phyloP scores from a whole-genome alignment of 1,139 yeast genomes.

The Geotrichum europaeum region DNA sequence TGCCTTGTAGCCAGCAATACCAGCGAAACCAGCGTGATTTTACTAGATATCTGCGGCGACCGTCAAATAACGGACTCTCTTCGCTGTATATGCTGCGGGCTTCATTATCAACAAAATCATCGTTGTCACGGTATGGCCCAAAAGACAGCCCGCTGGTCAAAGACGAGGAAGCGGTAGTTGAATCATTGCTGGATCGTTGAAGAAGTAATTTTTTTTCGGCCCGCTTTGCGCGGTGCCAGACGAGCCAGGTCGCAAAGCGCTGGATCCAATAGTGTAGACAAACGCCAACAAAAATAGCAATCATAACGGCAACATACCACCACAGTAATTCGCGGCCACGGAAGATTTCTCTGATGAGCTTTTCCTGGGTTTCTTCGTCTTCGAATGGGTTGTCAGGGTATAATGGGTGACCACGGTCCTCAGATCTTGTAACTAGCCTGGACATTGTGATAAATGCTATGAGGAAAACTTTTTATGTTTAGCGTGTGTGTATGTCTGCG shows the following conservation, averaged over 20 bases:
- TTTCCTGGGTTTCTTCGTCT: background rate
- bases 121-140: background rate
- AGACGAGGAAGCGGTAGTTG: background rate
- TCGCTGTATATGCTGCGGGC: background rate
- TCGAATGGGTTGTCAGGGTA: background rate
- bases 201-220: background rate
- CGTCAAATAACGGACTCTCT: background rate
- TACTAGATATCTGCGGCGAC: background rate
- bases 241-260: background rate
- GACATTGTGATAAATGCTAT: background rate
- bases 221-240: background rate
- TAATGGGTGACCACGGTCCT: conserved; percentile 4
- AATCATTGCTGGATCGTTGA: background rate
- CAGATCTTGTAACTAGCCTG: background rate
- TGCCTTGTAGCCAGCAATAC: conserved; percentile 1
- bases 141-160: background rate
- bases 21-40: background rate
- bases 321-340: conserved; percentile 1
- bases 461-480: too few species aligned
- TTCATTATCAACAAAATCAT: background rate
- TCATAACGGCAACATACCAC: background rate
- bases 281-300: background rate
- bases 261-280: background rate
- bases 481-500: background rate
- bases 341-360: conserved; percentile 1